Evolutionary conservation across 2,329 filamentous ascomycete species (phyloP), one percentile per base, ranked within the genome.

Genomic region (Myriangium duriaei): DNA sequence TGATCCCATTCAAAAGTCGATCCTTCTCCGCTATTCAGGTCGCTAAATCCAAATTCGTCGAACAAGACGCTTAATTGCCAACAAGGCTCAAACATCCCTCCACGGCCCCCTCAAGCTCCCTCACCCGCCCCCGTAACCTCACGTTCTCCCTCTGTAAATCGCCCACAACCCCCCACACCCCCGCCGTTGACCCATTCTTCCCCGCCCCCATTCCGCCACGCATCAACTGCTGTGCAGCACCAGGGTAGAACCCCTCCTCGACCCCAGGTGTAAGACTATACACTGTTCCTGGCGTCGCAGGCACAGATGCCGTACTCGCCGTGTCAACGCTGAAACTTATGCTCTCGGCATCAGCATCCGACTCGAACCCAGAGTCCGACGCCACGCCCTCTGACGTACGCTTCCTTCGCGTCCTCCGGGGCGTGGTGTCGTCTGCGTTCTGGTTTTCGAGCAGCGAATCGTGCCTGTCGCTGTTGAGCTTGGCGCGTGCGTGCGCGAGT

Each of bases 291-390:
- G 32, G 39, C 41, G 19, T 40, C 38, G 32, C 40, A 24, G 29
- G 44, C 34, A 13, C 39, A 39, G n/a, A 35, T 28, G 30, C 34
- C 36, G 42, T 30, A 28, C 28, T 44, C 43, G 31, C 42, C 32
- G 19, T 46, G 41, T 37, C 53, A n/a, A 40, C 28, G 13, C 59
- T 54, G 0, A 62, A 66, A 46, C 66, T 68, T 13, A 70, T 52
- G 37, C 66, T 64, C 17, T 65, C 62, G 14, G 57, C 60, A 4
- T 60, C 55, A 7, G 60, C 61, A 15, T 73, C 72, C 3, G 68
- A 73, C 45, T 75, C 72, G 43, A 74, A 74, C 32, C 72, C 72
- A 4, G 71, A 74, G 49, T 75, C 72, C 36, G 67, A 65, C 10
- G 60, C 63, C 14, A 60, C 52, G 16, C 47, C 53, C 4, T 43